Conservation (phyloP, 495 filamentous ascomycete species). For the Penicillium bialowiezense region DNA sequence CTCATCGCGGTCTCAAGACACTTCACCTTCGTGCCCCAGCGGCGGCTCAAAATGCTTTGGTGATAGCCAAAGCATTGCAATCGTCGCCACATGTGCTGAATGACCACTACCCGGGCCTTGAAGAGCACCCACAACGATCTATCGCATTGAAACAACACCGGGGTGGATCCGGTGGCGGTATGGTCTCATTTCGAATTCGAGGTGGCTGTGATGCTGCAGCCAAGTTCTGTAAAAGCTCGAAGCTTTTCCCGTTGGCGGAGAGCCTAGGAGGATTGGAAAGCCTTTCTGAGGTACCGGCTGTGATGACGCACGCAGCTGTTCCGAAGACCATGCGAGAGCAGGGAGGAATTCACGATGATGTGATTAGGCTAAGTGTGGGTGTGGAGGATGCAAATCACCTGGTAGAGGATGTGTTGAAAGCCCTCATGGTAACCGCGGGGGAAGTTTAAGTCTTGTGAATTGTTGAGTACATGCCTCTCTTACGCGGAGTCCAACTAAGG, state of each 20-base stretch:
- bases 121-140: neutral
- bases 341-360: too few species aligned
- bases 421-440: too few species aligned
- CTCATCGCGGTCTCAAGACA: conserved; percentile 84
- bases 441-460: too few species aligned
- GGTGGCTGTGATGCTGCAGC: neutral
- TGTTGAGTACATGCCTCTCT: too few species aligned
- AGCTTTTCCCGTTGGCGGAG: neutral
- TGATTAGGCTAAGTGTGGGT: too few species aligned
- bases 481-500: too few species aligned
- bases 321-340: too few species aligned
- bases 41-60: too few species aligned
- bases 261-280: neutral
- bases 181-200: neutral
- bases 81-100: conserved; percentile 5
- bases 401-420: too few species aligned
- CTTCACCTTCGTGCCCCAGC: too few species aligned
- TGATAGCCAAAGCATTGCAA: too few species aligned
- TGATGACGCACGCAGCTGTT: neutral
- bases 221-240: neutral
- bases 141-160: neutral
- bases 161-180: neutral
- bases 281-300: neutral
- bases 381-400: too few species aligned
- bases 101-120: neutral